Percentiles rank a stretch among this genome's conserved stretches.
Conservation (phyloP, 352 stramenopile genomes). For the Phytophthora sansomeana region DNA sequence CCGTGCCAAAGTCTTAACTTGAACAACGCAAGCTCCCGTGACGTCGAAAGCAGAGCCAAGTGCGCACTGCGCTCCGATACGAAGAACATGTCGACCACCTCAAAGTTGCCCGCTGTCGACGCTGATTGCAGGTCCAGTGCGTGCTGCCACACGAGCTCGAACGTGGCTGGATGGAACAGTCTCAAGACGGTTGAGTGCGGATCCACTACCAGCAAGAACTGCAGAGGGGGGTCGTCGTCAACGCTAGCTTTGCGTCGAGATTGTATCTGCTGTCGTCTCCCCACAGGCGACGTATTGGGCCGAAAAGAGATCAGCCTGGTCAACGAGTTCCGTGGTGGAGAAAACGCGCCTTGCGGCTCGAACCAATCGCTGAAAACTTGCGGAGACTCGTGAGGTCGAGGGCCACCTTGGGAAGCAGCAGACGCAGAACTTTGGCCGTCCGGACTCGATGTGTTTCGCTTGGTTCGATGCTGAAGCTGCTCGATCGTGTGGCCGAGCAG, state of each 20-base stretch:
- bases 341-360: conserved; percentile 13
- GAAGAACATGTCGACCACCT: conserved; percentile 32
- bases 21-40: conserved; percentile 34
- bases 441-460: not conserved
- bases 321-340: conserved; percentile 5
- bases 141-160: conserved; percentile 38
- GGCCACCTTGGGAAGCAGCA: not conserved
- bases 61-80: conserved; percentile 33
- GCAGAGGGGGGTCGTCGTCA: conserved; percentile 20
- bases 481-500: conserved; percentile 14
- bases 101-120: conserved; percentile 1
- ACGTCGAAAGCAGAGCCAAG: conserved; percentile 29
- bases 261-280: conserved; percentile 18
- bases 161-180: conserved; percentile 34
- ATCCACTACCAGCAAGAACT: conserved; percentile 44
- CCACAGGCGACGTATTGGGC: conserved; percentile 18
- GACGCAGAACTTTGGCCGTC: not conserved
- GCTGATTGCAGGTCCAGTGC: conserved; percentile 27
- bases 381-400: conserved; percentile 7
- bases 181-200: conserved; percentile 26
- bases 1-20: conserved; percentile 43
- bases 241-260: conserved; percentile 6
- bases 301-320: conserved; percentile 36
- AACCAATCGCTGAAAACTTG: conserved; percentile 44
- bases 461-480: conserved; percentile 10